Percentiles rank a stretch among this genome's conserved stretches.
Conservation (phyloP, 2,329 filamentous ascomycete species). For the Fusarium lateritium region DNA sequence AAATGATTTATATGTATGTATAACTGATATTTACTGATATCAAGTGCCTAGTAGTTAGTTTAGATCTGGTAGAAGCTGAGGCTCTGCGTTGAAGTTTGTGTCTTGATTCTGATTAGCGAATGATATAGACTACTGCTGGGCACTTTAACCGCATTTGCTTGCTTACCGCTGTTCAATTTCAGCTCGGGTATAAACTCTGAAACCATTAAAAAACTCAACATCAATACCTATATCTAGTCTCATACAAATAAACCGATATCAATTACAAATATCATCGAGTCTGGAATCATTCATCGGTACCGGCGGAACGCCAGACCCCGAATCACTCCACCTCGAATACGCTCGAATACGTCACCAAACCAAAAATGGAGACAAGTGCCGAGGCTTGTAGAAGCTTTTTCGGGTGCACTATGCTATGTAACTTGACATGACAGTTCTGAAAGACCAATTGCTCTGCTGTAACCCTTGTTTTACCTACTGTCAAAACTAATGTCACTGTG, state of each 20-base stretch:
- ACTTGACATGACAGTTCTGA: constrained; percentile 4
- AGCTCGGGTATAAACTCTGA: background rate
- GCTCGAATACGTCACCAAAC: constrained; percentile 42
- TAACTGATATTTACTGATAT: background rate
- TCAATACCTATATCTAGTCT: background rate
- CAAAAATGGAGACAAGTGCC: constrained; percentile 42
- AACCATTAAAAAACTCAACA: background rate
- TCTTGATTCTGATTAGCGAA: constrained; percentile 18
- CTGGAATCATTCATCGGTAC: constrained; percentile 23
- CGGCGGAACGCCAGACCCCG: constrained; percentile 44
- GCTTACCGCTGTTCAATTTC: constrained; percentile 1
- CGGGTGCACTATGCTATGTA: background rate
- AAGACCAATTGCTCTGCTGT: background rate
- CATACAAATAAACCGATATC: background rate
- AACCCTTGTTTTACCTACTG: background rate
- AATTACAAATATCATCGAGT: constrained; percentile 27
- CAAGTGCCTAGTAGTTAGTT: too few species aligned
- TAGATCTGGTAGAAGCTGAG: background rate
- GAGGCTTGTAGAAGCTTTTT: constrained; percentile 40
- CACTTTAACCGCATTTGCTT: constrained; percentile 22
- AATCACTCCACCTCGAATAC: constrained; percentile 37
- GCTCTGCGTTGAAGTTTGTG: background rate
- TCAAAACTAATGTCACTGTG: constrained; percentile 19
- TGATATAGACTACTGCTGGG: constrained; percentile 1
- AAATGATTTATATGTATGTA: constrained; percentile 5